Evolutionary conservation across 1,284 basidiomycete genomes (phyloP), one percentile per base, ranked within the genome.

Genomic region (Cutaneotrichosporon mucoides): DNA sequence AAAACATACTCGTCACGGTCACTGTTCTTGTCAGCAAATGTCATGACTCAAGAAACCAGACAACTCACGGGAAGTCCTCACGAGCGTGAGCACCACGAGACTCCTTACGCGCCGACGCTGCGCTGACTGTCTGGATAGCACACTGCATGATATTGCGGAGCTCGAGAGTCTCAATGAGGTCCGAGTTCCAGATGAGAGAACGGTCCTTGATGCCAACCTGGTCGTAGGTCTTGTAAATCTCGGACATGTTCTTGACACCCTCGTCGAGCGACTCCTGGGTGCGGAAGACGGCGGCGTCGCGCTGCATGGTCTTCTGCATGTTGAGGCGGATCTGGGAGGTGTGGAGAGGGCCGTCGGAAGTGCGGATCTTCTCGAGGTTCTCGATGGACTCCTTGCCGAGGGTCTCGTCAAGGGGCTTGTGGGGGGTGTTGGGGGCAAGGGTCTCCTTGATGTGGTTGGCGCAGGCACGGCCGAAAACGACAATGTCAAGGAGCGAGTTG

Each of bases 171-270:
- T 99, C 96, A 64, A 97, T 84, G 59, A 99, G 86, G 77, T 99
- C 96, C 90, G 90, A 90, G 81, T 96, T 96, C 96, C 95, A 98
- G 80, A 99, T 96, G 92, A 98, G 90, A 77, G 89, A 92, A 74
- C 95, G 85, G 80, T 99, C 96, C 83, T 95, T 95, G 81, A 97
- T 90, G 63, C 92, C 90, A 68, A 99, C 88, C 55, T 96, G 84
- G 68, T 89, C 84, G 80, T 87, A 99, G 75, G 84, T 89, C 71
- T 88, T 85, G 83, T 91, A 94, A 66, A 98, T 92, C 59, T 85
- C 82, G 64, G 84, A 84, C 75, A 99, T 84, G 81, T 92, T 93
- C 77, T 84, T 70, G 45, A 96, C 91, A 81, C 96, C 96, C 71
- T 95, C 87, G 71, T 98, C 93, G 64, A 99, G 82, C 58, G 87